Evolutionary conservation across 306 rosid species (phyloP).

Genomic region (Cucumis hystrix): DNA sequence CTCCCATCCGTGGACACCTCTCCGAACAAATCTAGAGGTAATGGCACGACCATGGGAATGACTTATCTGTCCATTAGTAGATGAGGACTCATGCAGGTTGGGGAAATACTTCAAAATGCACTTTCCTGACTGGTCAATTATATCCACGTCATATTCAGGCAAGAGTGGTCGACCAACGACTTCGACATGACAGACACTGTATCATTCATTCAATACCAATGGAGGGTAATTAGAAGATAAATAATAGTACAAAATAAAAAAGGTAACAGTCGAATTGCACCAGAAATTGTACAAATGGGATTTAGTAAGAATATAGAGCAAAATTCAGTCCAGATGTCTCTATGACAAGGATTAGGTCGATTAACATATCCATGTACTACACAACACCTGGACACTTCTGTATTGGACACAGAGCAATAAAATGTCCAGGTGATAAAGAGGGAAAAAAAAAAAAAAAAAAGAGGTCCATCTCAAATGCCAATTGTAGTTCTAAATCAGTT

Average conservation of each 20-base stretch:
- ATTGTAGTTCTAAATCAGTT: neutral
- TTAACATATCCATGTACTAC: too few species aligned
- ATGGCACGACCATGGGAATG: neutral
- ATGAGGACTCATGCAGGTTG: neutral
- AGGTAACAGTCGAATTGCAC: neutral
- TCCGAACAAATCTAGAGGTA: neutral
- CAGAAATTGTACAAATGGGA: neutral
- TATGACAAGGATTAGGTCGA: neutral
- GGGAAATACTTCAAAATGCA: neutral
- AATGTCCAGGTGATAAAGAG: too few species aligned
- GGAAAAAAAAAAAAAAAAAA: neutral
- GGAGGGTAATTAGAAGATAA: neutral
- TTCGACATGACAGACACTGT: neutral
- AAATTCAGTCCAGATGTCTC: neutral
- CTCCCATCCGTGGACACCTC: neutral
- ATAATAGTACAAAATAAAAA: neutral
- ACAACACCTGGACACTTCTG: too few species aligned
- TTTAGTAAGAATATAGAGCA: neutral
- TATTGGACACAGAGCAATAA: too few species aligned
- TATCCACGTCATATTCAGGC: neutral
- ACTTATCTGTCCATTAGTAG: neutral
- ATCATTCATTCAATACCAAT: neutral
- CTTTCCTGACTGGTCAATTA: neutral
- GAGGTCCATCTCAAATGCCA: neutral
- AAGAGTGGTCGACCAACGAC: neutral